These are phyloP conservation scores for Verticillium longisporum DNA, from an alignment of 2,329 filamentous ascomycete genomes.

Conservation along the genomic window DNA sequence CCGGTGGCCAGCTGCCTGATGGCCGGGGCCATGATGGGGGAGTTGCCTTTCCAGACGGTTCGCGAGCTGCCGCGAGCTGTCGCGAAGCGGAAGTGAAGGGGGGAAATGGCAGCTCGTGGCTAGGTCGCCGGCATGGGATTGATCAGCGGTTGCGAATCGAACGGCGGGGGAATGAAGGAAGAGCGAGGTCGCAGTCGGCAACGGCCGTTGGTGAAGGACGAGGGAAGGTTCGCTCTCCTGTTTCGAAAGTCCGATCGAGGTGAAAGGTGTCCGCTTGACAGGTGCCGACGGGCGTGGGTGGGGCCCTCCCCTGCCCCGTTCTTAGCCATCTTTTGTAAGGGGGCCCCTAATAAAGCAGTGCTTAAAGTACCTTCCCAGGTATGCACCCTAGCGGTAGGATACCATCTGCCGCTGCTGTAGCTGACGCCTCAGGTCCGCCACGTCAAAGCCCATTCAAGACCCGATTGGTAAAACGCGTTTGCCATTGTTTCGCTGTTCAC, in stretches of 20 bases:
- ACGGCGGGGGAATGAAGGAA: background rate
- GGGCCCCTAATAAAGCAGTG: no score
- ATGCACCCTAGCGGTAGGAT: no score
- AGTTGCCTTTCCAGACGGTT: constrained; percentile 7
- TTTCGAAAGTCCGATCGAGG: background rate
- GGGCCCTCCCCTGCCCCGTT: no score
- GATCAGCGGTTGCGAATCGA: background rate
- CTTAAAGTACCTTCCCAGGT: no score
- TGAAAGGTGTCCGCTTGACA: background rate
- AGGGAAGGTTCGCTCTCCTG: background rate
- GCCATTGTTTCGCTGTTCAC: no score
- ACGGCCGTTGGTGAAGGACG: background rate
- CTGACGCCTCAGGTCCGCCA: no score
- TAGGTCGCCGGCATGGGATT: constrained; percentile 4
- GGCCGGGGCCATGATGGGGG: constrained; percentile 13
- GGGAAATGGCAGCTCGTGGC: background rate
- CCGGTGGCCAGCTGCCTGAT: constrained; percentile 13
- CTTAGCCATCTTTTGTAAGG: no score
- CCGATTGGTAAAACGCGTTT: no score
- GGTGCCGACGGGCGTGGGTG: no score
- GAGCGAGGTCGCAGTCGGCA: background rate
- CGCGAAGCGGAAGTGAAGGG: background rate
- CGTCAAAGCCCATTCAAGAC: no score
- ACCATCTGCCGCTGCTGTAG: no score
- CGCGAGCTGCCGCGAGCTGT: constrained; percentile 6